Base-by-base conservation (phyloP, 305 asterid genomes). In the Lippia alba region DNA sequence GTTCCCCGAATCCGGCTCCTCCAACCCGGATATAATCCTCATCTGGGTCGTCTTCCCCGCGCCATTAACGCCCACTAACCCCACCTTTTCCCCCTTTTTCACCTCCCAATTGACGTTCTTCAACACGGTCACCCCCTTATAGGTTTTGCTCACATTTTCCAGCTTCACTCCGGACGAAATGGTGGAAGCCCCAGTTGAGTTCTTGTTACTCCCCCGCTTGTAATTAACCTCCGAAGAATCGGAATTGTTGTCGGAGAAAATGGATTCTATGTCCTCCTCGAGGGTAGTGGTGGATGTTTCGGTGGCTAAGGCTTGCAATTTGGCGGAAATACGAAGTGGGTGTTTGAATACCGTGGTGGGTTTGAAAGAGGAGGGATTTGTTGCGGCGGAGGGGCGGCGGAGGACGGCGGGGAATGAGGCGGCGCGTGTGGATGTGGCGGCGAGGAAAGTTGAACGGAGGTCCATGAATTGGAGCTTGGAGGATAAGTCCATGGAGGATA, bases 1-100 rank as follows among this genome's bases (percentile, higher is more conserved):
- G 48, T 94, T 89, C 64, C 99, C 99, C 0, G 96, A 81, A 78
- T 94, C 98, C 7, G 98, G 97, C 54, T 87, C 91, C 69, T 94
- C 99, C 11, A 90, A 72, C 19, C 99, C 99, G 57, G 98, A 62
- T 57, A 94, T 90, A 55, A 92, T 94, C 71, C 99, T 86, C 89
- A 94, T 16, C 60, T 94, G 99, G 73, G 97, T 94, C 11, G 99
- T 94, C 67, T 94, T 94, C n/a, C 99, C 99, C 3, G 99, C 99
- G 40, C 99, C 99, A 76, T 94, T 94, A 46, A 94, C 98, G 40
- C 99, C 99, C 53, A 94, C 99, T 32, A 94, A 66, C 12, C 99
- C 99, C 0, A 92, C 99, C 53, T 94, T 94, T 77, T 94, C 98
- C 0, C 97, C 97, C 20, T 84, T 94, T 40, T 92, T 92, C 74